Conservation (phyloP, 805 yeast species). For the Priceomyces melissophilus region DNA sequence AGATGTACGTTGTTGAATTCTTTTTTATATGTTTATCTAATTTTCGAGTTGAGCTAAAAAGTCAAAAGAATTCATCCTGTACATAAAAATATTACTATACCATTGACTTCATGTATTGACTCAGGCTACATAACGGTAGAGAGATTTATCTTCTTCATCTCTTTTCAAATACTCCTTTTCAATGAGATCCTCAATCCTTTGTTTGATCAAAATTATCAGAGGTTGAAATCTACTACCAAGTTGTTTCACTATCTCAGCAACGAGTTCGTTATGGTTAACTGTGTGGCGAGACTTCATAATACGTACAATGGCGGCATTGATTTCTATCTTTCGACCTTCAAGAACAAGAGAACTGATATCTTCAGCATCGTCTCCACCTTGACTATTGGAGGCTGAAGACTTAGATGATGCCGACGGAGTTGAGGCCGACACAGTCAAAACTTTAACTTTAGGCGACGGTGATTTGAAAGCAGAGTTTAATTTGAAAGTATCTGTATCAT, state of each 20-base stretch:
- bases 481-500: constrained; percentile 57
- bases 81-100: not conserved
- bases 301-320: constrained; percentile 85
- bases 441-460: constrained; percentile 66
- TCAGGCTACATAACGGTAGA: constrained; percentile 68
- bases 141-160: constrained; percentile 54
- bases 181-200: constrained; percentile 67
- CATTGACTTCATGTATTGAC: not conserved
- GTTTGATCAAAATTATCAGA: constrained; percentile 61
- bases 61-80: constrained; percentile 2
- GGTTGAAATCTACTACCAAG: constrained; percentile 66
- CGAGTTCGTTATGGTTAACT: constrained; percentile 59
- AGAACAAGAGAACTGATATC: constrained; percentile 55
- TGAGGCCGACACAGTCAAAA: constrained; percentile 56
- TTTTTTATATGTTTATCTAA: not conserved
- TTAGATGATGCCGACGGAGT: constrained; percentile 6
- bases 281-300: constrained; percentile 76
- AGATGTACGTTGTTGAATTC: not conserved
- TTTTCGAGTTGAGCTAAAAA: constrained; percentile 1
- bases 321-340: constrained; percentile 61
- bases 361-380: constrained; percentile 52
- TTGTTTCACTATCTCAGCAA: constrained; percentile 62
- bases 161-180: constrained; percentile 81
- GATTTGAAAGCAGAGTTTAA: constrained; percentile 69
- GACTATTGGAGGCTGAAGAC: constrained; percentile 10